Conservation (phyloP, 495 filamentous ascomycete genomes). For the Aspergillus conjunctus region DNA sequence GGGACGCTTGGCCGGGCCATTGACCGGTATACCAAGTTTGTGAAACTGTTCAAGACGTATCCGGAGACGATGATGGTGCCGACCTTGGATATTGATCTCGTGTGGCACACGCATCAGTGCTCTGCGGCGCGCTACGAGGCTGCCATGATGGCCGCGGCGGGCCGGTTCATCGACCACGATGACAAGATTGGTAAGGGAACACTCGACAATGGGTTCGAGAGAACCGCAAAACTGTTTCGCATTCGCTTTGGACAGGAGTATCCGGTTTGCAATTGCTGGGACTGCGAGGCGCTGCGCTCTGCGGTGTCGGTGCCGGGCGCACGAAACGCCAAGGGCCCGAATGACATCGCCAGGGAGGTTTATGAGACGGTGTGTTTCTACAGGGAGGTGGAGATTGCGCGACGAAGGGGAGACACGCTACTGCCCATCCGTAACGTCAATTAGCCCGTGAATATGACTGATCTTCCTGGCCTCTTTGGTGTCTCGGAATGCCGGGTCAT, state of each 20-base stretch:
- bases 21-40: constrained; percentile 33
- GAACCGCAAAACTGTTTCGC: constrained; percentile 22
- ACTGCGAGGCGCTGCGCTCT: constrained; percentile 16
- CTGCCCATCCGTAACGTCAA: neutral
- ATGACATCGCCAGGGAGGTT: neutral
- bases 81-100: constrained; percentile 31
- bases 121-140: constrained; percentile 19
- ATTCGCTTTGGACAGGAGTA: constrained; percentile 21
- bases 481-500: too few species aligned
- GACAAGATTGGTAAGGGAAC: constrained; percentile 2
- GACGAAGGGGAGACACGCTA: neutral
- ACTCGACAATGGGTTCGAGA: constrained; percentile 15
- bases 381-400: constrained; percentile 1
- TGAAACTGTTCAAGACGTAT: constrained; percentile 29
- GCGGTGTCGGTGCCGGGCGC: neutral
- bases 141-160: constrained; percentile 11
- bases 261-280: constrained; percentile 15
- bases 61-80: constrained; percentile 25
- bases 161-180: constrained; percentile 28
- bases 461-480: too few species aligned
- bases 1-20: constrained; percentile 27
- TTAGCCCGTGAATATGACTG: too few species aligned
- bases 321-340: neutral
- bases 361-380: neutral
- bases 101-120: constrained; percentile 54